Conservation (phyloP, 1,139 yeast species). For the Yamadazyma aaseri region DNA sequence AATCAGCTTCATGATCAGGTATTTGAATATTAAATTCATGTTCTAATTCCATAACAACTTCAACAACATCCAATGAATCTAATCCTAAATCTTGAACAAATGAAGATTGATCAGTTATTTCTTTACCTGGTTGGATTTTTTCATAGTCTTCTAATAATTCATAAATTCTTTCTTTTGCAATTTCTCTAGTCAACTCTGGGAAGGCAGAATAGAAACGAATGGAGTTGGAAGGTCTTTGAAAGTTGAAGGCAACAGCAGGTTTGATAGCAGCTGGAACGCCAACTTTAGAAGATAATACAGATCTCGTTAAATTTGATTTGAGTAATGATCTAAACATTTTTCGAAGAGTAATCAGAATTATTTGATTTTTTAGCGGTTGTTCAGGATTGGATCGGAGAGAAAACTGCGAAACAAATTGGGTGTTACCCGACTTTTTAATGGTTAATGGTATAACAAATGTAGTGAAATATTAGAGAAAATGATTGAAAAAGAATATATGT, state of each 20-base stretch:
- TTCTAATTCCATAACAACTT: conserved; percentile 87
- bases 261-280: not conserved
- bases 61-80: conserved; percentile 86
- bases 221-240: conserved; percentile 12
- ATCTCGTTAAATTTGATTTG: conserved; percentile 24
- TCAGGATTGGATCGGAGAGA: conserved; percentile 1
- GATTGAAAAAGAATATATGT: no score
- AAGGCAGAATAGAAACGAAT: conserved; percentile 58
- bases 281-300: conserved; percentile 13
- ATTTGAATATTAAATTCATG: conserved; percentile 76
- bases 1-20: conserved; percentile 85
- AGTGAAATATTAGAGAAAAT: no score
- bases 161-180: conserved; percentile 71
- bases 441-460: no score
- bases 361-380: conserved; percentile 14
- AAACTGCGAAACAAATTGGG: not conserved
- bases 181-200: conserved; percentile 66
- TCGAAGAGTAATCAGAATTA: conserved; percentile 9
- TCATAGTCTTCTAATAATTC: conserved; percentile 81
- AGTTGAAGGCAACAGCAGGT: conserved; percentile 2
- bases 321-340: conserved; percentile 38
- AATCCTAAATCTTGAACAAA: conserved; percentile 77
- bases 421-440: no score
- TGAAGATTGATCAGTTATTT: conserved; percentile 56
- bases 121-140: conserved; percentile 52